phyloP scores from a whole-genome alignment of 1,139 yeast genomes.

The Suhomyces bribrorum region DNA sequence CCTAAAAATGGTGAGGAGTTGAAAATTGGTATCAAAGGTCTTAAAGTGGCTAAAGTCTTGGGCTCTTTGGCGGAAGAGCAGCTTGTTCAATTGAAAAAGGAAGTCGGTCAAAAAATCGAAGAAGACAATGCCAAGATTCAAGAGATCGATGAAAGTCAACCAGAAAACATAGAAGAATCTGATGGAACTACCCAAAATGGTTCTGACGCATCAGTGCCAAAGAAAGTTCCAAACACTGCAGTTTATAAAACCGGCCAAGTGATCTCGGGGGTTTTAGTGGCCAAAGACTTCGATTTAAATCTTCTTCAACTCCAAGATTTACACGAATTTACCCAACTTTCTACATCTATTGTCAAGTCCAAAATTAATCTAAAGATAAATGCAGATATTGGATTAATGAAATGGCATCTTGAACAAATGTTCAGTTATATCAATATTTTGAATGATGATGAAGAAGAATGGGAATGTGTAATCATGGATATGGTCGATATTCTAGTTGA shows the following conservation, averaged over 20 bases:
- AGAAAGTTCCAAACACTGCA: conserved; percentile 9
- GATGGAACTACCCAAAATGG: conserved; percentile 14
- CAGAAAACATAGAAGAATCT: conserved; percentile 18
- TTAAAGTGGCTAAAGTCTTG: conserved; percentile 81
- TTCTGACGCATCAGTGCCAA: not conserved
- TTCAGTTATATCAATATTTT: conserved; percentile 78
- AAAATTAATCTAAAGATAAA: conserved; percentile 75
- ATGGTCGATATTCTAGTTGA: conserved; percentile 51
- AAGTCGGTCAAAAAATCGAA: conserved; percentile 26
- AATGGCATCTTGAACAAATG: conserved; percentile 94
- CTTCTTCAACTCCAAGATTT: conserved; percentile 82
- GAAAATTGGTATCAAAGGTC: conserved; percentile 74
- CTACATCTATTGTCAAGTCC: conserved; percentile 83
- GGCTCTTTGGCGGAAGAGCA: conserved; percentile 70
- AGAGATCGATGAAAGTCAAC: conserved; percentile 17
- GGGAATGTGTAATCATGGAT: conserved; percentile 53
- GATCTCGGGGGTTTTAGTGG: conserved; percentile 85
- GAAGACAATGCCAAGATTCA: conserved; percentile 19
- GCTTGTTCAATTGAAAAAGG: conserved; percentile 33
- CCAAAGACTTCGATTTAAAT: conserved; percentile 86
- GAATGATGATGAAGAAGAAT: conserved; percentile 59
- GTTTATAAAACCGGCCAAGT: conserved; percentile 40
- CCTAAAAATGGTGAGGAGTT: conserved; percentile 90
- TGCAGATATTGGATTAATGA: conserved; percentile 77
- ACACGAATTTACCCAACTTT: conserved; percentile 83